Evolutionary conservation across 495 filamentous ascomycete genomes (phyloP).

Genomic region (Tuber umbilicatum): DNA sequence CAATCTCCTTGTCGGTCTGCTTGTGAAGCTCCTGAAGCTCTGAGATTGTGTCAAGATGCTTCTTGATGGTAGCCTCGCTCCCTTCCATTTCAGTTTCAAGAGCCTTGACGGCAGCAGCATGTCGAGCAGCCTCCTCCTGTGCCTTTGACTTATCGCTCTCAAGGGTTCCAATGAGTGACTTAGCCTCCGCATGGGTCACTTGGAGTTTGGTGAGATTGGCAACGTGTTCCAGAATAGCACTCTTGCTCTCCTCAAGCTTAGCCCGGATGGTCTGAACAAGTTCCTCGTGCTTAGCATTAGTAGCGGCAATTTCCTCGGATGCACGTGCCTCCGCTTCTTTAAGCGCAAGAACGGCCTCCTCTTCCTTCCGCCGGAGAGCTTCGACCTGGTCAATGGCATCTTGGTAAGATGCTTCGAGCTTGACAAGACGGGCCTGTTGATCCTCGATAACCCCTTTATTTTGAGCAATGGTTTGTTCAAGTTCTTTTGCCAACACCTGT

Average conservation of each 20-base stretch:
- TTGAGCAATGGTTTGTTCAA: conserved; percentile 35
- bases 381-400: conserved; percentile 42
- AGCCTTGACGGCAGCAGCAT: conserved; percentile 54
- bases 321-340: conserved; percentile 34
- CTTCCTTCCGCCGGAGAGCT: conserved; percentile 47
- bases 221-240: conserved; percentile 40
- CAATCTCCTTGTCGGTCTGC: conserved; percentile 47
- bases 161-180: conserved; percentile 51
- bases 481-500: conserved; percentile 19
- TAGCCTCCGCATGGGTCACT: conserved; percentile 43
- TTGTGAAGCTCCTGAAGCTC: conserved; percentile 38
- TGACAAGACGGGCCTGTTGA: conserved; percentile 34
- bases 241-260: conserved; percentile 39
- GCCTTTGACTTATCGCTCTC: conserved; percentile 65
- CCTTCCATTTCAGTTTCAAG: conserved; percentile 63
- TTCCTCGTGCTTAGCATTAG: conserved; percentile 26
- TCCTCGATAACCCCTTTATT: conserved; percentile 38
- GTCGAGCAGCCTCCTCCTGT: conserved; percentile 43
- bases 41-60: conserved; percentile 53
- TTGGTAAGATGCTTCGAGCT: conserved; percentile 39
- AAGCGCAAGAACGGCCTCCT: conserved; percentile 37
- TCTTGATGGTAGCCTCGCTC: conserved; percentile 62
- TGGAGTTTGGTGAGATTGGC: conserved; percentile 47
- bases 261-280: conserved; percentile 30
- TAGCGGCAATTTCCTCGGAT: conserved; percentile 17